A percentile compares a stretch with the other conserved stretches of the same genome.
These are phyloP conservation scores for Leccinum pachyderme DNA, from an alignment of 1,284 basidiomycete species.

Conservation along the genomic window DNA sequence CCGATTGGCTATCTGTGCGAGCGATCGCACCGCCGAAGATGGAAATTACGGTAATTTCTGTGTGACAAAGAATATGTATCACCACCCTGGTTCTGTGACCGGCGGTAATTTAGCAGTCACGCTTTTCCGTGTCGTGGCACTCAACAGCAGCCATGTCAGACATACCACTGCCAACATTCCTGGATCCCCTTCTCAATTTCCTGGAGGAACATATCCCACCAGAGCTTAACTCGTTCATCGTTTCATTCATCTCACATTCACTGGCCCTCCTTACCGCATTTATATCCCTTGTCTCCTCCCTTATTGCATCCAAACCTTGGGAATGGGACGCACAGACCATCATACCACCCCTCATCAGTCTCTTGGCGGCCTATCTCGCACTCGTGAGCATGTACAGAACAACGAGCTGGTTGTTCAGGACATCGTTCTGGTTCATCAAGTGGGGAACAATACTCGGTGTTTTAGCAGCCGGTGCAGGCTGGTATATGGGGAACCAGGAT, in stretches of 20 bases:
- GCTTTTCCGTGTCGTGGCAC: constrained; percentile 22
- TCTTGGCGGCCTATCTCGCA: constrained; percentile 71
- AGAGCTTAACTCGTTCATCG: constrained; percentile 50
- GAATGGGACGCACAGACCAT: constrained; percentile 66
- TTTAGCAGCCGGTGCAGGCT: constrained; percentile 51
- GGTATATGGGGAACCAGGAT: constrained; percentile 44
- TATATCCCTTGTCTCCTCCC: constrained; percentile 43
- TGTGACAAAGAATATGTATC: constrained; percentile 15
- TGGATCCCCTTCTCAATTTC: constrained; percentile 56
- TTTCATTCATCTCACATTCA: constrained; percentile 51
- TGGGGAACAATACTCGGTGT: constrained; percentile 64
- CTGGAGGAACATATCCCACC: constrained; percentile 54
- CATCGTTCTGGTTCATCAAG: constrained; percentile 65
- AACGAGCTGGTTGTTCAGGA: constrained; percentile 68
- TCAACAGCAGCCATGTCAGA: constrained; percentile 21
- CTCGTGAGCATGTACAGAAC: constrained; percentile 72
- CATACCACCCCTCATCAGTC: constrained; percentile 68
- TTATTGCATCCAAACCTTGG: constrained; percentile 50
- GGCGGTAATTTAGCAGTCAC: constrained; percentile 16
- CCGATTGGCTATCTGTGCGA: constrained; percentile 29
- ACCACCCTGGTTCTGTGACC: constrained; percentile 17
- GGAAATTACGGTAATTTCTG: constrained; percentile 10
- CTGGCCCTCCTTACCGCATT: constrained; percentile 52
- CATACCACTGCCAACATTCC: constrained; percentile 32
- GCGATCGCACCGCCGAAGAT: constrained; percentile 4